A percentile compares a stretch with the other conserved stretches of the same genome.
Conservation (phyloP, 441 rosid genomes). For the Viola pubescens region DNA sequence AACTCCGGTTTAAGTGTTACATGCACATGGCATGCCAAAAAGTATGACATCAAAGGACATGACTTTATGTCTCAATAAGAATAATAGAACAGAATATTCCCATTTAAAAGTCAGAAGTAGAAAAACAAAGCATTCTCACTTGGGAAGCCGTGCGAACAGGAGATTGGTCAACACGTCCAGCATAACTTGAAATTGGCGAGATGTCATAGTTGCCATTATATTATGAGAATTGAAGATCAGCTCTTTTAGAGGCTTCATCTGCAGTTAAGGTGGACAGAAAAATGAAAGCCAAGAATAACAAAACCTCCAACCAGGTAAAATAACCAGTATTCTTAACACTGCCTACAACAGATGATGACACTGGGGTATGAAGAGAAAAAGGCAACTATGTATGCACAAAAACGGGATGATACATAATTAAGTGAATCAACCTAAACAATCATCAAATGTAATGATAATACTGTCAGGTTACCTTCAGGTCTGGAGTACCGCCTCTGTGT, state of each 20-base stretch:
- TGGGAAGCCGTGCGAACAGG: slow-evolving; percentile 97
- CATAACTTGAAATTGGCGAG: slow-evolving; percentile 99
- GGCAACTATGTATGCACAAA: slow-evolving; percentile 2
- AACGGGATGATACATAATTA: neutral
- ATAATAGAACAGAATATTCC: neutral
- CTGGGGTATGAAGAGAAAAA: neutral
- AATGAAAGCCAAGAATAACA: neutral
- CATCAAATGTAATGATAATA: slow-evolving; percentile 12
- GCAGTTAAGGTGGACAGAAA: slow-evolving; percentile 15
- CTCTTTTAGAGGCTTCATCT: slow-evolving; percentile 99
- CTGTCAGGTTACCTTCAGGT: slow-evolving; percentile 59
- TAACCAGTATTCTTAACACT: slow-evolving; percentile 5
- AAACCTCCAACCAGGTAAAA: slow-evolving; percentile 12
- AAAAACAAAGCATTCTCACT: slow-evolving; percentile 45
- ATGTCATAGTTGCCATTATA: slow-evolving; percentile 95
- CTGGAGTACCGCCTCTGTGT: slow-evolving; percentile 95
- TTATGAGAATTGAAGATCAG: slow-evolving; percentile 79
- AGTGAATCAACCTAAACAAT: slow-evolving; percentile 4
- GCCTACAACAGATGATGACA: slow-evolving; percentile 3
- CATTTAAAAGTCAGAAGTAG: neutral
- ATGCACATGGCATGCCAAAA: neutral
- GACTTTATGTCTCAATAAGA: neutral
- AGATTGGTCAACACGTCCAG: slow-evolving; percentile 95
- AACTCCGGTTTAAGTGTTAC: neutral
- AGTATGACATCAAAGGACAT: neutral